phyloP scores from a whole-genome alignment of 768 basidiomycete genomes.

The Leucosporidium yakuticum region DNA sequence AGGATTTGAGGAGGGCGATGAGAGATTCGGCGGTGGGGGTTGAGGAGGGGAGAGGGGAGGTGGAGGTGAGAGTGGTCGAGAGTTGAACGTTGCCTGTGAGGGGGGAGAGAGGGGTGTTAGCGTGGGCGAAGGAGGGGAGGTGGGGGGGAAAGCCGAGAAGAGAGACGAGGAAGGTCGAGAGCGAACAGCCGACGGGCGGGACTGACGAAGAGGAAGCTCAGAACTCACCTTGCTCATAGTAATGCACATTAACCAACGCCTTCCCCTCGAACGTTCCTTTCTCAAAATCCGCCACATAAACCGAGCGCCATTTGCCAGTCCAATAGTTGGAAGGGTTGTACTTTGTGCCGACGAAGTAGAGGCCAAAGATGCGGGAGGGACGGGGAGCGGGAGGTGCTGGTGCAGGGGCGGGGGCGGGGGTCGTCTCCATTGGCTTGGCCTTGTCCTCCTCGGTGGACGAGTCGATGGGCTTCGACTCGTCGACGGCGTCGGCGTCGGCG shows the following conservation, averaged over 20 bases:
- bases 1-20: conserved; percentile 64
- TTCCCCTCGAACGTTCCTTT: conserved; percentile 51
- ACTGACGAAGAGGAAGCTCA: conserved; percentile 54
- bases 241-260: conserved; percentile 86
- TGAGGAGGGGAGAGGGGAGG: conserved; percentile 49
- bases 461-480: too few relatives aligned
- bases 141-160: background rate
- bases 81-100: conserved; percentile 74
- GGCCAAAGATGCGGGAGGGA: conserved; percentile 48
- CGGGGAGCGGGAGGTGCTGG: too few relatives aligned
- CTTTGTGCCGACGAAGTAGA: conserved; percentile 90
- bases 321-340: conserved; percentile 92
- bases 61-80: conserved; percentile 61
- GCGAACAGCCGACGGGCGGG: background rate
- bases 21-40: conserved; percentile 60
- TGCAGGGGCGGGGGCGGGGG: too few relatives aligned
- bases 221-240: conserved; percentile 78
- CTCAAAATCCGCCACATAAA: conserved; percentile 67
- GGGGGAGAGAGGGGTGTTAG: background rate
- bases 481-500: background rate
- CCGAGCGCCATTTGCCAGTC: conserved; percentile 92
- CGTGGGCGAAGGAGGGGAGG: background rate
- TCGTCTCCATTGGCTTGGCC: too few relatives aligned
- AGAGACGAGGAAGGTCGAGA: too few relatives aligned
- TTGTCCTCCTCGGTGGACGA: too few relatives aligned